Conservation (phyloP, 2,329 filamentous ascomycete species). For the Grosmannia serpens region DNA sequence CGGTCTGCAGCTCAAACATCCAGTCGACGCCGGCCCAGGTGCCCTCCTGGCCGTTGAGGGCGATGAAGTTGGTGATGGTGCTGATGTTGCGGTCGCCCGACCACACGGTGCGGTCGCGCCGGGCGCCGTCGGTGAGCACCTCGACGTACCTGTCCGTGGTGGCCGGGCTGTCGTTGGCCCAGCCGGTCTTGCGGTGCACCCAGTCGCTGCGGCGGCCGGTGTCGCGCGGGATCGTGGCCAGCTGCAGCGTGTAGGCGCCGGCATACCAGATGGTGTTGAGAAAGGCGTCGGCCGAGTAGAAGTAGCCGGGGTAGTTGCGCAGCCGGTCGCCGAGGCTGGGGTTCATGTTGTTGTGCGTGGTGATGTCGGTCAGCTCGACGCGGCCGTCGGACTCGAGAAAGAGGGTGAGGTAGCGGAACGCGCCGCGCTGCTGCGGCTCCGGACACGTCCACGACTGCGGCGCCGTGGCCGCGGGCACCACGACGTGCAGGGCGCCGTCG, state of each 20-base stretch:
- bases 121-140: constrained; percentile 35
- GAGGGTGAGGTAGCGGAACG: constrained; percentile 39
- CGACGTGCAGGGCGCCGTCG: constrained; percentile 32
- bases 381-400: constrained; percentile 17
- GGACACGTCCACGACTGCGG: constrained; percentile 22
- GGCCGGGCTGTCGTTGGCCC: constrained; percentile 21
- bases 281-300: constrained; percentile 34
- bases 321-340: constrained; percentile 29
- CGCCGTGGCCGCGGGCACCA: constrained; percentile 20
- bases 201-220: constrained; percentile 16
- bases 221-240: constrained; percentile 19
- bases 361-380: constrained; percentile 9
- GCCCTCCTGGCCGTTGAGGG: neutral
- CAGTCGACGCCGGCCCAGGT: neutral
- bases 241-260: constrained; percentile 31
- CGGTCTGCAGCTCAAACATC: neutral
- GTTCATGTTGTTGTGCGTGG: constrained; percentile 24
- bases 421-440: constrained; percentile 31
- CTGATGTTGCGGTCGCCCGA: constrained; percentile 31
- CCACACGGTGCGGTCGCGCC: constrained; percentile 44
- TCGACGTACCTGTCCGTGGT: constrained; percentile 16
- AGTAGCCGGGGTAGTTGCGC: constrained; percentile 39
- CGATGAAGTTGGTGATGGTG: neutral
- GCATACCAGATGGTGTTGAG: constrained; percentile 42
- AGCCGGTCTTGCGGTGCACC: constrained; percentile 27